Conservation (phyloP, 106 monocot genomes). For the Gastrodia elata region DNA sequence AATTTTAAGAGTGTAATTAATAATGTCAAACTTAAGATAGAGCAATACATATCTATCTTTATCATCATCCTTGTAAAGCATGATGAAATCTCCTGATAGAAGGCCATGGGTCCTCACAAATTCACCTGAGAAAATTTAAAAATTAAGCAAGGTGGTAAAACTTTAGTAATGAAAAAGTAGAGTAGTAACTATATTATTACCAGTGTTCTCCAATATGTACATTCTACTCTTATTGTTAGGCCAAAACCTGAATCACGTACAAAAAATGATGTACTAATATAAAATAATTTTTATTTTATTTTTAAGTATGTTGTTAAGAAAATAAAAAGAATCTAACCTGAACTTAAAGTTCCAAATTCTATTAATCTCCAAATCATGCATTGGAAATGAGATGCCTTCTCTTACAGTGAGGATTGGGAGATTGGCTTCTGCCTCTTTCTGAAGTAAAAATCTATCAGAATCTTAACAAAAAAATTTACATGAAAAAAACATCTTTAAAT, state of each 20-base stretch:
- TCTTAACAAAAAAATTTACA: background rate
- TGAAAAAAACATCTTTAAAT: background rate
- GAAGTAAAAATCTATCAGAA: slow-evolving; percentile 11
- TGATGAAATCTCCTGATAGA: slow-evolving; percentile 64
- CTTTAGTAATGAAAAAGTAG: background rate
- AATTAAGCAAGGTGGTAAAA: background rate
- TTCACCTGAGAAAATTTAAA: slow-evolving; percentile 28
- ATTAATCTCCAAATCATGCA: slow-evolving; percentile 62
- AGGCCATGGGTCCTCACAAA: slow-evolving; percentile 64
- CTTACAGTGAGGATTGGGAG: slow-evolving; percentile 56
- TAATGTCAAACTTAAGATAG: background rate
- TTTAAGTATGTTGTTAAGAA: background rate
- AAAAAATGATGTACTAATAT: too few relatives aligned
- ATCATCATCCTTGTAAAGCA: slow-evolving; percentile 75
- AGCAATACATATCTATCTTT: slow-evolving; percentile 55
- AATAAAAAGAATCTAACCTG: slow-evolving; percentile 40
- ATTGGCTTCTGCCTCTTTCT: slow-evolving; percentile 78
- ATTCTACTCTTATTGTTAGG: slow-evolving; percentile 93
- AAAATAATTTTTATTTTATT: too few relatives aligned
- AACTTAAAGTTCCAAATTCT: slow-evolving; percentile 83
- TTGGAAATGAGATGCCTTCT: slow-evolving; percentile 54
- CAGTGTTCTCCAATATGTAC: slow-evolving; percentile 90
- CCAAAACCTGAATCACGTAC: slow-evolving; percentile 52
- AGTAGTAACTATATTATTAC: slow-evolving; percentile 13
- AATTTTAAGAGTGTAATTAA: too few relatives aligned